These are phyloP conservation scores for Malus domestica DNA, from an alignment of 306 rosid genomes.

Conservation along the genomic window DNA sequence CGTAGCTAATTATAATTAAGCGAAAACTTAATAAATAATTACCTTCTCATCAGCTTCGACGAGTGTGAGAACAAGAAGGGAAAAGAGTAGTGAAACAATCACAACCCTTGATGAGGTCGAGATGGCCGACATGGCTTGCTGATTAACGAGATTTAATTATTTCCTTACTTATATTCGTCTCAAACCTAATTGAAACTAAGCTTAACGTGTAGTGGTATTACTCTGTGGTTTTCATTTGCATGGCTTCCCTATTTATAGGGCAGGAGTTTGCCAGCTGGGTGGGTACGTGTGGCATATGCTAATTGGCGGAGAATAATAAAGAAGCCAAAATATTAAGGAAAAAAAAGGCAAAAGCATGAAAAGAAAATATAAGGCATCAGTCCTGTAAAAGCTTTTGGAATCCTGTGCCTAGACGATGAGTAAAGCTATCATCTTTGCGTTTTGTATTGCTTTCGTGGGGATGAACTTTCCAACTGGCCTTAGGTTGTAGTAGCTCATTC, in stretches of 20 bases:
- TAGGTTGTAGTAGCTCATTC: neutral
- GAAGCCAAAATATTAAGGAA: no score
- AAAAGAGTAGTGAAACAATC: constrained; percentile 29
- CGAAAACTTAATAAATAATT: neutral
- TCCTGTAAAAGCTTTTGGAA: neutral
- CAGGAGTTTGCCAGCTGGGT: neutral
- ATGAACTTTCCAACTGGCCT: neutral
- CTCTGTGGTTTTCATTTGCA: neutral
- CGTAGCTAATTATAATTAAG: no score
- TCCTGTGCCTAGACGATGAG: neutral
- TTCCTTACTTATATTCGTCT: neutral
- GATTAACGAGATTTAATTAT: neutral
- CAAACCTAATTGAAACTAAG: constrained; percentile 14
- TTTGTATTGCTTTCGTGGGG: neutral
- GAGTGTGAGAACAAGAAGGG: constrained; percentile 17
- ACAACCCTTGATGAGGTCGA: constrained; percentile 24
- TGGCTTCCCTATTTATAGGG: constrained; percentile 46
- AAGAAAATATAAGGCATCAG: no score
- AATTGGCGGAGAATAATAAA: no score
- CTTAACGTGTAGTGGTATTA: neutral
- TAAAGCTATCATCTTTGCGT: neutral
- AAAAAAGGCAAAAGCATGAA: neutral
- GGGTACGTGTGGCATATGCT: neutral
- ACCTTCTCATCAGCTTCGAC: constrained; percentile 25
- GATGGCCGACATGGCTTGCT: constrained; percentile 47